Evolutionary conservation across 345 rosid species (phyloP).

Genomic region (Eucalyptus polyanthemos): DNA sequence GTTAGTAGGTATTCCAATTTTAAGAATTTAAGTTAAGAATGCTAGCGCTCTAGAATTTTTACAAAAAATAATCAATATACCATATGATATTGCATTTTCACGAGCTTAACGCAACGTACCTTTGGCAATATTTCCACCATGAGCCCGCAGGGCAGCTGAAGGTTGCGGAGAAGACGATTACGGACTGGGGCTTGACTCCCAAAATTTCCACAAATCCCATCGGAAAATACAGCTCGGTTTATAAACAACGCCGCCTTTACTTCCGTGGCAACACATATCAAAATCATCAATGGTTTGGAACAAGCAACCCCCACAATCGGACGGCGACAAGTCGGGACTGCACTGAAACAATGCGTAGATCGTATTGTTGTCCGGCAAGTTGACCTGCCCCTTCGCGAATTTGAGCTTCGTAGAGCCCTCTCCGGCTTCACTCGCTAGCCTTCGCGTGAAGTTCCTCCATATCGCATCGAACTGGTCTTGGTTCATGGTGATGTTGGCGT

Average conservation of each 20-base stretch:
- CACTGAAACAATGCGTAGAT: slow-evolving; percentile 37
- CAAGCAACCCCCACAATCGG: slow-evolving; percentile 19
- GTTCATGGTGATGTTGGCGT: neutral
- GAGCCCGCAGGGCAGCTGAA: too few species aligned
- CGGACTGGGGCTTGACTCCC: too few species aligned
- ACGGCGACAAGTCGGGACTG: slow-evolving; percentile 31
- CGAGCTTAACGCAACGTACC: too few species aligned
- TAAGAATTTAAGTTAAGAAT: too few species aligned
- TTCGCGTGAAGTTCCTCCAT: slow-evolving; percentile 14
- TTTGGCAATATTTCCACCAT: too few species aligned
- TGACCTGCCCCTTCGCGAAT: slow-evolving; percentile 15
- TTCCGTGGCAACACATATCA: slow-evolving; percentile 3
- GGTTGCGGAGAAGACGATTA: too few species aligned
- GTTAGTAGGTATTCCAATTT: too few species aligned
- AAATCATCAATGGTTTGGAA: neutral
- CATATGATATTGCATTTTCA: too few species aligned
- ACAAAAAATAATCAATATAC: too few species aligned
- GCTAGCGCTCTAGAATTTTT: too few species aligned
- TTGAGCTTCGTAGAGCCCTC: slow-evolving; percentile 11
- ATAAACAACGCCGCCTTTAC: slow-evolving; percentile 19
- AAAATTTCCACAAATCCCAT: too few species aligned
- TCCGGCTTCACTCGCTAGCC: neutral
- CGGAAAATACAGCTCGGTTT: slow-evolving; percentile 15
- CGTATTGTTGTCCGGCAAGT: neutral
- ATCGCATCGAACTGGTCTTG: slow-evolving; percentile 1